These are phyloP conservation scores for Brassica rapa DNA, from an alignment of 345 rosid species.

Conservation along the genomic window DNA sequence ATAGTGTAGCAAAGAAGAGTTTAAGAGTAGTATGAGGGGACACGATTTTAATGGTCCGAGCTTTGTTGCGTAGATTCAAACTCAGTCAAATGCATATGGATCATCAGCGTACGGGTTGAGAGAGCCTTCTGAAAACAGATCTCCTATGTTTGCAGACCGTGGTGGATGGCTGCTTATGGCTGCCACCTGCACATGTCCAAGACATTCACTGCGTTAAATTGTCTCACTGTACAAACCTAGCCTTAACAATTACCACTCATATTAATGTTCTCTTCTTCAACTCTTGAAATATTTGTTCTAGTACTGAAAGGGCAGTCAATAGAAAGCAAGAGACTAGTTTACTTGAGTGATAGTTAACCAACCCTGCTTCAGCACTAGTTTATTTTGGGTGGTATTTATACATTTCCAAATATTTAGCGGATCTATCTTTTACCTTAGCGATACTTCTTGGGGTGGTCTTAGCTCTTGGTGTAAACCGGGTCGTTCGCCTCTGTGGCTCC, in stretches of 20 bases:
- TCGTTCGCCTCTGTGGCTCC: constrained; percentile 63
- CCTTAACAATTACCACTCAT: not conserved
- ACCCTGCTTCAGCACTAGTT: not conserved
- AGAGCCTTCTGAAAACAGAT: constrained; percentile 89
- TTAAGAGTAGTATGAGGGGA: not conserved
- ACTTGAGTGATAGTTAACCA: not conserved
- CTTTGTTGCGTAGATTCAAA: not conserved
- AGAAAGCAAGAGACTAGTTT: not conserved
- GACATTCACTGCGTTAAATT: not conserved
- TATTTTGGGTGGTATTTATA: not conserved
- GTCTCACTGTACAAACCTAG: not conserved
- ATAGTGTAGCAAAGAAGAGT: constrained; percentile 13
- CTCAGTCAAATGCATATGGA: constrained; percentile 87
- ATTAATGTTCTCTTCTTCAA: not conserved
- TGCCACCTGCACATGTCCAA: constrained; percentile 46
- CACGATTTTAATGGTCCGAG: constrained; percentile 18
- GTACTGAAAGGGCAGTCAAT: not conserved
- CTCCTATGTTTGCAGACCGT: constrained; percentile 73
- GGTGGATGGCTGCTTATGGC: constrained; percentile 44
- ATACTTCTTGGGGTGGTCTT: constrained; percentile 52
- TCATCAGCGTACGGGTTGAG: constrained; percentile 94
- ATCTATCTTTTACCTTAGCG: constrained; percentile 51
- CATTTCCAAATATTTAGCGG: not conserved
- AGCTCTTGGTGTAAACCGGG: constrained; percentile 55
- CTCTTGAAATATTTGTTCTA: not conserved